These are phyloP conservation scores for Pythium chondricola DNA, from an alignment of 352 stramenopile species.

Conservation along the genomic window DNA sequence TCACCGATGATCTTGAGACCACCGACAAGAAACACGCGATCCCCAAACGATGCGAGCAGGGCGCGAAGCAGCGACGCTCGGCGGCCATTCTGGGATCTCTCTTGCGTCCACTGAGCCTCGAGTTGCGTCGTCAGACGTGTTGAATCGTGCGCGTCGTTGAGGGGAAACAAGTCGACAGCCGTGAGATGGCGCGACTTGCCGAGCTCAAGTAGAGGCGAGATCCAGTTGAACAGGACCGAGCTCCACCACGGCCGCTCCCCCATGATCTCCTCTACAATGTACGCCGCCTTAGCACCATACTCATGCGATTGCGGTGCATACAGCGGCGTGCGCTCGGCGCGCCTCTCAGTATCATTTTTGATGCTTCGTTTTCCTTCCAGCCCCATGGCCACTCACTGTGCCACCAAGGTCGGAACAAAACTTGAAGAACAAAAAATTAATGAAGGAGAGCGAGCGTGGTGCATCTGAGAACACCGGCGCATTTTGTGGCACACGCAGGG, in stretches of 20 bases:
- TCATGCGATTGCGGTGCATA: neutral
- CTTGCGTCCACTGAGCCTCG: neutral
- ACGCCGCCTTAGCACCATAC: conserved; percentile 3
- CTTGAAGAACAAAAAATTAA: conserved; percentile 4
- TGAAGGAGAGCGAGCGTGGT: neutral
- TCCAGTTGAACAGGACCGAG: conserved; percentile 14
- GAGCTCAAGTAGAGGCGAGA: conserved; percentile 13
- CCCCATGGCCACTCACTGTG: conserved; percentile 1
- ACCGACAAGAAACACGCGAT: conserved; percentile 37
- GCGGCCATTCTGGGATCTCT: neutral
- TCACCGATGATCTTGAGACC: conserved; percentile 64
- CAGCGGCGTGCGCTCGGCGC: conserved; percentile 2
- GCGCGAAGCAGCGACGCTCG: conserved; percentile 44
- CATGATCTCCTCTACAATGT: conserved; percentile 5
- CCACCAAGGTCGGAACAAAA: conserved; percentile 9
- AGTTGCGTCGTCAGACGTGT: neutral
- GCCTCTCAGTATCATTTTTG: neutral
- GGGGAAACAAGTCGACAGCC: conserved; percentile 1
- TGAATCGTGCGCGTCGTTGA: conserved; percentile 1
- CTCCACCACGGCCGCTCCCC: conserved; percentile 4
- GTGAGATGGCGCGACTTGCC: conserved; percentile 7
- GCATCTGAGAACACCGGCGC: neutral
- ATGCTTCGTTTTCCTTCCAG: neutral
- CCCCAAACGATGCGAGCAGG: conserved; percentile 42
- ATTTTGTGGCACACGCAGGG: neutral